Conservation (phyloP, 805 yeast species). For the Teunomyces funiuensis region DNA sequence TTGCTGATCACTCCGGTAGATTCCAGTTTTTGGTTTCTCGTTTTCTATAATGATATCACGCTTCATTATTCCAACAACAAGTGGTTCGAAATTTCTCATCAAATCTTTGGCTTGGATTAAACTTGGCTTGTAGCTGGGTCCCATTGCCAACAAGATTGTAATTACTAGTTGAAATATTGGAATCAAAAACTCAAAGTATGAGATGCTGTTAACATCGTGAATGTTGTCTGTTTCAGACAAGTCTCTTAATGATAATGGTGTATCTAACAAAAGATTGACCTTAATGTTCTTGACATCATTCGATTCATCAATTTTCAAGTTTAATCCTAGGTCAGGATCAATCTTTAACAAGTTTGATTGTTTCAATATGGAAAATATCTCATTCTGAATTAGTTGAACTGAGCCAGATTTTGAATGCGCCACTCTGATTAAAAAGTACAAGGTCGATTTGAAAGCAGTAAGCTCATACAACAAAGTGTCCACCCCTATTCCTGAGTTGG, state of each 20-base stretch:
- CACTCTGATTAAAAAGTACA: conserved; percentile 68
- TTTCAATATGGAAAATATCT: conserved; percentile 61
- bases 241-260: conserved; percentile 41
- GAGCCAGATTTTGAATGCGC: conserved; percentile 82
- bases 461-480: conserved; percentile 67
- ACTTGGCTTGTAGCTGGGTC: conserved; percentile 67
- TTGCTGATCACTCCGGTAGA: conserved; percentile 25
- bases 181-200: conserved; percentile 65
- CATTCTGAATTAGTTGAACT: conserved; percentile 68
- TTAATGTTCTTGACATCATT: conserved; percentile 29
- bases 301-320: conserved; percentile 40
- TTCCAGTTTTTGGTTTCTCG: conserved; percentile 11
- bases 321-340: conserved; percentile 81
- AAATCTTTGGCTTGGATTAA: conserved; percentile 52
- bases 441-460: conserved; percentile 70
- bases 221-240: conserved; percentile 10
- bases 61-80: conserved; percentile 63
- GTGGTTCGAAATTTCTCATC: conserved; percentile 49
- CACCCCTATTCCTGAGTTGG: conserved; percentile 38
- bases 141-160: conserved; percentile 70
- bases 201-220: conserved; percentile 30
- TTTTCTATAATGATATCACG: conserved; percentile 46
- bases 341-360: conserved; percentile 55
- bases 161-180: conserved; percentile 74
- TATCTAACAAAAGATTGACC: conserved; percentile 52